Conservation (phyloP, 805 yeast genomes). For the Suhomyces emberorum region DNA sequence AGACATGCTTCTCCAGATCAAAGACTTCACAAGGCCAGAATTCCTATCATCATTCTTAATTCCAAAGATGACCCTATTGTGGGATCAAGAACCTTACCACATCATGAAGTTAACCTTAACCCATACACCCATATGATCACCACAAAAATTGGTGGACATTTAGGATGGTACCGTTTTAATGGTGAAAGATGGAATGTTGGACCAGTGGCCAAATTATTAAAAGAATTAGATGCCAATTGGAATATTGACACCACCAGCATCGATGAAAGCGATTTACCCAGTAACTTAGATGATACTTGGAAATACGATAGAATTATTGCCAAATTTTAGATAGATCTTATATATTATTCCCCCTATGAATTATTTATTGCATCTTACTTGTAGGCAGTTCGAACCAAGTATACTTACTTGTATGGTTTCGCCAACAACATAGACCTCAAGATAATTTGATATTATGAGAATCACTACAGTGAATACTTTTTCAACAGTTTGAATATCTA, state of each 20-base stretch:
- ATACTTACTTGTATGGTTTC: no score
- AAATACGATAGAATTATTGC: slow-evolving; percentile 29
- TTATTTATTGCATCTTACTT: no score
- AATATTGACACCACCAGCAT: slow-evolving; percentile 15
- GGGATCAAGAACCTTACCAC: slow-evolving; percentile 51
- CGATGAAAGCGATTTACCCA: slow-evolving; percentile 21
- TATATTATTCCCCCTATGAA: no score
- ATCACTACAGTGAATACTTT: no score
- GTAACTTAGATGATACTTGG: slow-evolving; percentile 29
- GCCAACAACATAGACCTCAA: no score
- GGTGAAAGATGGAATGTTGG: slow-evolving; percentile 38
- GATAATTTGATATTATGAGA: no score
- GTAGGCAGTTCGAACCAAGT: no score
- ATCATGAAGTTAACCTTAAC: slow-evolving; percentile 45
- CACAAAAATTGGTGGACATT: slow-evolving; percentile 71
- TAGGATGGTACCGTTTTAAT: slow-evolving; percentile 45
- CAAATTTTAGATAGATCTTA: no score
- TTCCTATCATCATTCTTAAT: slow-evolving; percentile 60
- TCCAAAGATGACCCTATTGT: slow-evolving; percentile 69
- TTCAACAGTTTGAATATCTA: no score
- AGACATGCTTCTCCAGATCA: slow-evolving; percentile 61
- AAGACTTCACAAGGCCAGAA: slow-evolving; percentile 51
- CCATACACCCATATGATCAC: slow-evolving; percentile 58
- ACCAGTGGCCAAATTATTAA: slow-evolving; percentile 34
- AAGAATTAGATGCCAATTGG: slow-evolving; percentile 28